Base-by-base conservation (phyloP, 768 basidiomycete species). In the Lentinula guzmanii region DNA sequence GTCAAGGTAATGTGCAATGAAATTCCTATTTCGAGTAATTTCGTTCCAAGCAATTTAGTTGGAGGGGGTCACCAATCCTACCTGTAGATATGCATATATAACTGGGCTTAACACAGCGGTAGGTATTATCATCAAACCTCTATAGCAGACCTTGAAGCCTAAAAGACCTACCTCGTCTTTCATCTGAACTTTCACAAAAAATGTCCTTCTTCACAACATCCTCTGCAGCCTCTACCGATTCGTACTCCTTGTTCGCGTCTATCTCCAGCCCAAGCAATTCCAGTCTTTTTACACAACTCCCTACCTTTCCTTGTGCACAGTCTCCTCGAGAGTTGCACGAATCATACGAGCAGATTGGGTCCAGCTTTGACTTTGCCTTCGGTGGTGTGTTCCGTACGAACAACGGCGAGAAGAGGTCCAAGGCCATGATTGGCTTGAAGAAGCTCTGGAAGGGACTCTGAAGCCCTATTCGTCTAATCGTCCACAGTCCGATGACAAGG, bases 311-410 rank as follows among this genome's bases (percentile, higher is more conserved):
- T 37, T 37, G 48, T 37, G 43, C 57, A 7, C 46, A 45, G 42
- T 58, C 57, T 48, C 57, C 57, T n/a, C 41, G 57, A 4, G 57
- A 58, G 33, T 8, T 42, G 13, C 24, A 56, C 39, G 37, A 56
- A 13, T 43, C 57, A 21, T 46, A 58, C 57, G 57, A 58, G 43
- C 57, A 58, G 43, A 37, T 58, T 18, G 53, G 34, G 48, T 50
- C 48, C 48, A 15, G n/a, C 52, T 31, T 52, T 16, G 31, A 33
- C 13, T n/a, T n/a, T 35, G 34, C 13, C 52, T n/a, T n/a, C 6
- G 33, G 31, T n/a, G n/a, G 8, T 6, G 34, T 52, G 10, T 18
- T 33, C 28, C 51, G 51, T 52, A 15, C 51, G 34, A 16, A 34
- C n/a, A 52, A 52, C 34, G 51, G 33, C 28, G 31, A 15, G 13